Conservation (phyloP, 2,329 filamentous ascomycete species). For the Dichotomopilus funicola region DNA sequence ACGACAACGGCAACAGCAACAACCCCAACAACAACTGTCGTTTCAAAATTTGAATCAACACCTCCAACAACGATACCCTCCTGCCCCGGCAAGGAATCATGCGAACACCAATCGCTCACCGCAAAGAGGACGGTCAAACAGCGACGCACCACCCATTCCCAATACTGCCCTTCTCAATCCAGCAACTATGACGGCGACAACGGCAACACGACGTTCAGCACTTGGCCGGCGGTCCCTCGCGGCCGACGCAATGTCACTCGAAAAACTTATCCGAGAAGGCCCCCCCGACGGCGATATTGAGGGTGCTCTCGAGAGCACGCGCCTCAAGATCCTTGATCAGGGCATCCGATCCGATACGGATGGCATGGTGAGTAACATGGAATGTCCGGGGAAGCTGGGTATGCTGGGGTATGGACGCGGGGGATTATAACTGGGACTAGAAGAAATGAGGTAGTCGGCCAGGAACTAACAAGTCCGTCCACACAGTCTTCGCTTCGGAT, state of each 20-base stretch:
- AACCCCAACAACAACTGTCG: slow-evolving; percentile 37
- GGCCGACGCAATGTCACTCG: slow-evolving; percentile 57
- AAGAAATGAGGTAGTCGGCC: neutral
- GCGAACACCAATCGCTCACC: slow-evolving; percentile 37
- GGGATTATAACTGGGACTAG: too few species aligned
- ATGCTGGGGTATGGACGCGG: too few species aligned
- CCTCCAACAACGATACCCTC: slow-evolving; percentile 31
- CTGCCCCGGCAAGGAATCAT: slow-evolving; percentile 32
- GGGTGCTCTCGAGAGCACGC: slow-evolving; percentile 61
- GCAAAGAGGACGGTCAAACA: slow-evolving; percentile 62
- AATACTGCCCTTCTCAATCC: slow-evolving; percentile 21
- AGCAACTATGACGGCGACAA: slow-evolving; percentile 22
- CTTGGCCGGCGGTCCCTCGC: slow-evolving; percentile 41
- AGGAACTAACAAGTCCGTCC: neutral
- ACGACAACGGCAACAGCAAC: slow-evolving; percentile 30
- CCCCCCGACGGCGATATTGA: slow-evolving; percentile 64
- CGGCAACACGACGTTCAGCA: slow-evolving; percentile 36
- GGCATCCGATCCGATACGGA: slow-evolving; percentile 70
- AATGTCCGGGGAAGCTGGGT: too few species aligned
- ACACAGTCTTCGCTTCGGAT: slow-evolving; percentile 80
- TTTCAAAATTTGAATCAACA: slow-evolving; percentile 43
- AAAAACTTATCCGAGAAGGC: slow-evolving; percentile 73
- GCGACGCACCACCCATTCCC: slow-evolving; percentile 49
- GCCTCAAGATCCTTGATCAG: slow-evolving; percentile 67
- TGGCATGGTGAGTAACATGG: slow-evolving; percentile 59